phyloP scores from a whole-genome alignment of 805 yeast species.

The Saccharomycopsis sp. region DNA sequence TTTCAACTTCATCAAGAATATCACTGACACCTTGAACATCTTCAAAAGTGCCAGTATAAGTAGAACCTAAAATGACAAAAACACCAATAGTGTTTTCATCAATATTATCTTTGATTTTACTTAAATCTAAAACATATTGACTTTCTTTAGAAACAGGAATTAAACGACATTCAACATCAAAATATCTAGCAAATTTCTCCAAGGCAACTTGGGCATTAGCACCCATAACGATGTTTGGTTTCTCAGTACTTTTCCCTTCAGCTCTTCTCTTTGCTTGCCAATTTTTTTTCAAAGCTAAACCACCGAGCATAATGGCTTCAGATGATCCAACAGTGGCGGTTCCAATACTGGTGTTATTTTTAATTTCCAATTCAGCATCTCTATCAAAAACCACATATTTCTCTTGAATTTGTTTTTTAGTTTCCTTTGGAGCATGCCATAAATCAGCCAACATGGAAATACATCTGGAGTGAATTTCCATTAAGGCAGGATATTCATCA shows the following conservation, averaged over 20 bases:
- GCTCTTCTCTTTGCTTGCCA: constrained; percentile 67
- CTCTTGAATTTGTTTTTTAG: constrained; percentile 17
- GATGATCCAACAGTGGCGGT: constrained; percentile 92
- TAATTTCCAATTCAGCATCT: constrained; percentile 18
- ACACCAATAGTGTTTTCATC: constrained; percentile 93
- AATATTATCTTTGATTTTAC: constrained; percentile 47
- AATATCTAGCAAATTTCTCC: constrained; percentile 89
- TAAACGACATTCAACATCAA: constrained; percentile 79
- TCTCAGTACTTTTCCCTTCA: constrained; percentile 45
- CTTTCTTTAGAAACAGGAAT: constrained; percentile 53
- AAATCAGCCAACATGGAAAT: constrained; percentile 66
- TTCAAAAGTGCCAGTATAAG: constrained; percentile 90
- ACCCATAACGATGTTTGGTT: constrained; percentile 87
- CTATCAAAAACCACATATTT: constrained; percentile 3
- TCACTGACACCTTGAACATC: constrained; percentile 50
- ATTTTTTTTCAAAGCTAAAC: constrained; percentile 79
- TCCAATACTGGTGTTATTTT: constrained; percentile 48
- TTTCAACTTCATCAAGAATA: constrained; percentile 61
- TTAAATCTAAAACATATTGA: constrained; percentile 54
- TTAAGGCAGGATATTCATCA: constrained; percentile 84
- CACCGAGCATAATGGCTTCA: constrained; percentile 91
- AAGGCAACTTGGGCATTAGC: constrained; percentile 89
- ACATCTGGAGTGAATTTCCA: constrained; percentile 74
- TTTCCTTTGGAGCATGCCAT: constrained; percentile 58
- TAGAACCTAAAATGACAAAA: constrained; percentile 80